phyloP scores from a whole-genome alignment of 768 basidiomycete genomes.

The Amanita subjunquillea region DNA sequence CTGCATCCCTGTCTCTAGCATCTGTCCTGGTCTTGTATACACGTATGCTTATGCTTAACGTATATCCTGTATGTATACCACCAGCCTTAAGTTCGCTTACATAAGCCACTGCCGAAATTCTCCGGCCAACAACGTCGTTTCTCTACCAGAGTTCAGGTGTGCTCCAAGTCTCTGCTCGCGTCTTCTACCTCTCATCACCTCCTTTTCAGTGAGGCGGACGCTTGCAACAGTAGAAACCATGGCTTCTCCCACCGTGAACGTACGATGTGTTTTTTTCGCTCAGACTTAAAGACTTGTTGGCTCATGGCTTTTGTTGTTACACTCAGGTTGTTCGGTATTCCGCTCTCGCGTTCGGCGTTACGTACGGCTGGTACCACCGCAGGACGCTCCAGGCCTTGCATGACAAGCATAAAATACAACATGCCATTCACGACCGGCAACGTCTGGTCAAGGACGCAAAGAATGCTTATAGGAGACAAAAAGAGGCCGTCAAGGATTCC shows the following conservation, averaged over 20 bases:
- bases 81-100: slow-evolving; percentile 13
- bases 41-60: neutral
- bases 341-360: slow-evolving; percentile 75
- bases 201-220: neutral
- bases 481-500: slow-evolving; percentile 38
- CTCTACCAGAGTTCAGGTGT: too few species aligned
- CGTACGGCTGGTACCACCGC: slow-evolving; percentile 90
- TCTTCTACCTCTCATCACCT: neutral
- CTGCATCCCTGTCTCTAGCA: too few species aligned
- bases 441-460: slow-evolving; percentile 78
- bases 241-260: slow-evolving; percentile 71
- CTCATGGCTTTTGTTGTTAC: slow-evolving; percentile 4
- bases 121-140: slow-evolving; percentile 21
- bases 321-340: slow-evolving; percentile 87
- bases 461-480: slow-evolving; percentile 83
- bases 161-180: neutral
- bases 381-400: slow-evolving; percentile 78
- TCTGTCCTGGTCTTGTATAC: neutral
- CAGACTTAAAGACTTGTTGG: neutral
- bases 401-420: slow-evolving; percentile 66
- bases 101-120: slow-evolving; percentile 35
- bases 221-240: slow-evolving; percentile 23
- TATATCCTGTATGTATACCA: too few species aligned
- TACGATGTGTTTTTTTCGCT: slow-evolving; percentile 16
- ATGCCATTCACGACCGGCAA: slow-evolving; percentile 65